Base-by-base conservation (phyloP, 2,329 filamentous ascomycete genomes). In the Orbilia brochopaga region DNA sequence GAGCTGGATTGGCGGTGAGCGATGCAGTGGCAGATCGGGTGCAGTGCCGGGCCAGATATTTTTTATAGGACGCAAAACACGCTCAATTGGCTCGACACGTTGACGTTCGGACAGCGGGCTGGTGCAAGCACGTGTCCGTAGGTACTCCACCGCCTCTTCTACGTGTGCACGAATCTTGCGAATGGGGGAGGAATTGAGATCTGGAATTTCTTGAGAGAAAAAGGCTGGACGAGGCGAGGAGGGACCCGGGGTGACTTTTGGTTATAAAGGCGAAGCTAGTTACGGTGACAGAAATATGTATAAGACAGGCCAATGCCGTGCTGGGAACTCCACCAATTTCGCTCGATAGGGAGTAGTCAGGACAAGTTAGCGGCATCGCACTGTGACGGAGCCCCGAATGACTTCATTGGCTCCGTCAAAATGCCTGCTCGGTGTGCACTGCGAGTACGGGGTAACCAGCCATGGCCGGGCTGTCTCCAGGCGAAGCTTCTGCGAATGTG, bases 181-280 rank as follows among this genome's bases (percentile, higher is more conserved):
- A 48, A 48, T 48, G 44, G 44, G 44, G 17, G 17, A 48, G 44
- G 44, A 48, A 48, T 48, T 48, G 11, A 48, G 44, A 48, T 19
- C 17, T 17, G 8, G 44, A 21, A 48, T 21, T 48, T 48, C 17
- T 48, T 6, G 44, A 11, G 44, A 5, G 11, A 21, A 21, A 42
- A 42, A 42, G 37, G 37, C 37, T 42, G 44, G 44, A 15, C 6
- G 44, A 19, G 19, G 44, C 11, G 19, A 19, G 40, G 40, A 44
- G 3, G 17, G 40, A 44, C 17, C 13, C 40, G 40, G 17, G 40
- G 40, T 44, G 11, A 15, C 40, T 44, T 37, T 48, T 21, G 15
- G 44, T 23, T 48, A 19, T 48, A 48, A 19, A 48, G 44, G 15
- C 19, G n/a, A 48, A 8, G 44, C 44, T 48, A 48, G 44, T 23